A percentile compares a stretch with the other conserved stretches of the same genome.
Conservation (phyloP, 2,329 filamentous ascomycete genomes). For the Colletotrichum abscissum region DNA sequence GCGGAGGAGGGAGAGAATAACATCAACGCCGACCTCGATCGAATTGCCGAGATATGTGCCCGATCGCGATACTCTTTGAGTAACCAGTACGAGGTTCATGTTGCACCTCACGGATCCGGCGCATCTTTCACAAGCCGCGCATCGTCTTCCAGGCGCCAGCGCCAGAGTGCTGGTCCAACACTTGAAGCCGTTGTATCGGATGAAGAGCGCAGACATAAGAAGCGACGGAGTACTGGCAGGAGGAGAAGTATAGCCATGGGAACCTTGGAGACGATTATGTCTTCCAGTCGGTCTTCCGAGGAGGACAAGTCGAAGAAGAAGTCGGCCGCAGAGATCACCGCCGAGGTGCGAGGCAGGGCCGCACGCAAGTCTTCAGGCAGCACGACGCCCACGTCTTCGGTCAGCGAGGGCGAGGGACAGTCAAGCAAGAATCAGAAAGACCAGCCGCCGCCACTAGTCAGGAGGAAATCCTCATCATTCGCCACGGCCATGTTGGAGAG, state of each 20-base stretch:
- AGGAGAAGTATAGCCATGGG: conserved; percentile 68
- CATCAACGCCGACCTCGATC: conserved; percentile 69
- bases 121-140: conserved; percentile 54
- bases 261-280: conserved; percentile 75
- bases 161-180: conserved; percentile 59
- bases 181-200: conserved; percentile 68
- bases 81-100: conserved; percentile 75
- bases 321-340: conserved; percentile 66
- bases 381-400: conserved; percentile 45
- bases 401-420: conserved; percentile 43
- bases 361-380: conserved; percentile 48
- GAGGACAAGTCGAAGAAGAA: conserved; percentile 72
- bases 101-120: conserved; percentile 70
- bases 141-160: conserved; percentile 42
- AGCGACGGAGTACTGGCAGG: conserved; percentile 54
- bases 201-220: conserved; percentile 60
- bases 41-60: conserved; percentile 75
- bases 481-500: conserved; percentile 51
- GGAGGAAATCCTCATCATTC: conserved; percentile 47
- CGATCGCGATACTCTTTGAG: conserved; percentile 73
- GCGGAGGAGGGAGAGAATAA: conserved; percentile 54
- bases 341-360: conserved; percentile 63
- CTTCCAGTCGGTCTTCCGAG: conserved; percentile 72
- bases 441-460: conserved; percentile 6
- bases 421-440: conserved; percentile 38